Conservation (phyloP, 148 eudicot genomes). For the Rhododendron vialii region DNA sequence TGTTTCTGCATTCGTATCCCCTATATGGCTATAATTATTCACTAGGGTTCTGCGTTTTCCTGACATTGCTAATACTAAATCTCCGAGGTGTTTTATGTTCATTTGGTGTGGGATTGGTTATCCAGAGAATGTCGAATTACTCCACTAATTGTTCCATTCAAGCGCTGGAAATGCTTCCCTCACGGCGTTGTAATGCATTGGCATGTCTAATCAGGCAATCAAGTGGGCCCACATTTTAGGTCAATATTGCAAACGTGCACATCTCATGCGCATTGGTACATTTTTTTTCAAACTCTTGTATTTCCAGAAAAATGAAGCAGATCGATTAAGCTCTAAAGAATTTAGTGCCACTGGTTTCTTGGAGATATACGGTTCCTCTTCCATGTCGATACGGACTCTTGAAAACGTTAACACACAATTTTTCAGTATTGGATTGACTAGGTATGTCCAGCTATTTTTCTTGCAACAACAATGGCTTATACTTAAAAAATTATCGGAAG, state of each 20-base stretch:
- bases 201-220: neutral
- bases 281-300: neutral
- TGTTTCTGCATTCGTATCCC: neutral
- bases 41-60: neutral
- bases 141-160: neutral
- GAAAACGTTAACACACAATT: neutral
- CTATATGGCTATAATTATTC: neutral
- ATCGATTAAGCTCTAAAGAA: neutral
- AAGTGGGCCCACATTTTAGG: neutral
- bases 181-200: neutral
- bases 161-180: neutral
- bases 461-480: neutral
- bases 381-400: neutral
- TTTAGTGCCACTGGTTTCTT: neutral
- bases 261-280: neutral
- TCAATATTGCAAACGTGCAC: neutral
- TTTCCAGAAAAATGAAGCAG: neutral
- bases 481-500: neutral
- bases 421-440: neutral
- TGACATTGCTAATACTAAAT: neutral
- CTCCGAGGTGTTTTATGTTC: neutral
- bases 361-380: neutral
- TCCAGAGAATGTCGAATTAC: neutral
- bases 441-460: neutral
- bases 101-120: neutral